A percentile compares a stretch with the other conserved stretches of the same genome.
These are phyloP conservation scores for Orbilia brochopaga DNA, from an alignment of 2,329 filamentous ascomycete species.

Conservation along the genomic window DNA sequence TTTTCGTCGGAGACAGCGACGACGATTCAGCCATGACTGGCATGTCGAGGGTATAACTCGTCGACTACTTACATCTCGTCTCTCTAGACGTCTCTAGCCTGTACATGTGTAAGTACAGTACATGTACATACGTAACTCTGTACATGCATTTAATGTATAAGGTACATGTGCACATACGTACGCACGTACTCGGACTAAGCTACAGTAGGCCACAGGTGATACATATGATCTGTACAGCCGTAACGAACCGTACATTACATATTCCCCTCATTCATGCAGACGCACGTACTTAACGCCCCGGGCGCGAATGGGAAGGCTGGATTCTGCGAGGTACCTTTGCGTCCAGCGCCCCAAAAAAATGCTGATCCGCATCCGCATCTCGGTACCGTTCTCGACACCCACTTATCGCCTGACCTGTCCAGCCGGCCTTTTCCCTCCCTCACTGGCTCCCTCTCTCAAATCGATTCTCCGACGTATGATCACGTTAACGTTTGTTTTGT, in stretches of 20 bases:
- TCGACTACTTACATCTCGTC: constrained; percentile 9
- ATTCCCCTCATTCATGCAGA: too few species aligned
- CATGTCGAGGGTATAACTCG: too few species aligned
- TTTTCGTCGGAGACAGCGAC: constrained; percentile 38
- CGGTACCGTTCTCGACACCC: constrained; percentile 41
- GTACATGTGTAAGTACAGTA: too few species aligned
- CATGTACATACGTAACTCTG: too few species aligned
- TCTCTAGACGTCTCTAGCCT: too few species aligned
- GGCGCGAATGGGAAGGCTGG: constrained; percentile 24
- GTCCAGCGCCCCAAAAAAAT: constrained; percentile 29
- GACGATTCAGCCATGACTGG: neutral
- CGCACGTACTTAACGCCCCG: constrained; percentile 8
- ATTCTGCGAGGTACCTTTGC: constrained; percentile 47
- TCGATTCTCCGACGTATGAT: constrained; percentile 49
- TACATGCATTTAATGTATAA: too few species aligned
- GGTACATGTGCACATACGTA: neutral
- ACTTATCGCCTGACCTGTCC: constrained; percentile 50
- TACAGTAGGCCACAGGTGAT: constrained; percentile 33
- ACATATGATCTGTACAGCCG: constrained; percentile 13
- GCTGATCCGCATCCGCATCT: constrained; percentile 50
- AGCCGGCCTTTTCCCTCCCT: constrained; percentile 48
- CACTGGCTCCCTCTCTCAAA: too few species aligned
- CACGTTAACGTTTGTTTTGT: too few species aligned
- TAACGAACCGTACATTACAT: constrained; percentile 2
- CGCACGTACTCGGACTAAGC: too few species aligned